Base-by-base conservation (phyloP, 169 alveolate genomes). In the Theileria parva region DNA sequence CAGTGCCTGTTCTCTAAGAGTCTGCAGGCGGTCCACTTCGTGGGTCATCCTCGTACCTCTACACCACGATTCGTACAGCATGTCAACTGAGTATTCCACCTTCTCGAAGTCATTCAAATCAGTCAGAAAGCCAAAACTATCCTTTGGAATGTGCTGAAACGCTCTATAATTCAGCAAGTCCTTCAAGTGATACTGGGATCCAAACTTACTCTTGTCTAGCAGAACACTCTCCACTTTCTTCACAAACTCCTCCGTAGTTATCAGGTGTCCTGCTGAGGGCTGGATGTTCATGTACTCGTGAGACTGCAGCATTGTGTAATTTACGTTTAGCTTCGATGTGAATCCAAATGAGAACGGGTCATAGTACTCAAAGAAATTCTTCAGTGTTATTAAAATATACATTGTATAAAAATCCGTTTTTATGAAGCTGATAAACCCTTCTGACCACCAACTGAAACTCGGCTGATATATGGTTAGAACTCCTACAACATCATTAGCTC, bases 261-360 rank as follows among this genome's bases (percentile, higher is more conserved):
- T 28, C 69, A 57, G 32, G 75, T 50, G 66, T 5, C 27, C 28
- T 4, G 51, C 5, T 23, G 4, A 7, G 30, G 64, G 4, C 13
- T 34, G n/a, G 53, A 50, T 21, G 64, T 55, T 55, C 64, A 21
- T 55, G 30, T 17, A n/a, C 30, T 55, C 9, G 64, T 55, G 27
- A 4, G 64, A 55, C 64, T 55, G 21, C 21, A 55, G 64, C 64
- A 55, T 17, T 8, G 61, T 34, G 50, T 69, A 50, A 27, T 69
- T 69, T 13, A 37, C 28, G 5, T 64, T 37, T n/a, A 69, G 50
- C 11, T 27, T 34, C 5, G 75, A 50, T 4, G 73, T 69, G 69
- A 69, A 69, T n/a, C 77, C 77, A 23, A 69, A 69, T 13, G 59
- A 28, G 66, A n/a, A 69, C 12, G 77, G 77, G 66, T 69, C 77